These are phyloP conservation scores for Mucuna pruriens DNA, from an alignment of 306 rosid species.

Conservation along the genomic window DNA sequence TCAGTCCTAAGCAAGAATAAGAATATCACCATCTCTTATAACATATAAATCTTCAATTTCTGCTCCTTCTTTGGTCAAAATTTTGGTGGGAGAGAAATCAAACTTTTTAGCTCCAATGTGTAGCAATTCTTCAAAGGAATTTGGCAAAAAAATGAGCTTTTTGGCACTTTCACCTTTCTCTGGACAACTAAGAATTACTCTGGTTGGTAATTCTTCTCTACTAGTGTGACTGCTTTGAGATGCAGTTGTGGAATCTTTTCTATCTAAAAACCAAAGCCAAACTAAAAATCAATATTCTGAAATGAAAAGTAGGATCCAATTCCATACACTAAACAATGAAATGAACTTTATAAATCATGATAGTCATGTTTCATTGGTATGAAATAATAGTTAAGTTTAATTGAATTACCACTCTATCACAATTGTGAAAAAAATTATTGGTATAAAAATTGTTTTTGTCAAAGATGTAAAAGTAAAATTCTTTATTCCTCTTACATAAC, in stretches of 20 bases:
- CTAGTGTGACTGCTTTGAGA: not conserved
- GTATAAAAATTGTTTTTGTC: not conserved
- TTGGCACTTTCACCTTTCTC: conserved; percentile 47
- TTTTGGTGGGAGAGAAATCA: conserved; percentile 44
- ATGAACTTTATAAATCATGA: not conserved
- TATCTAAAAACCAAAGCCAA: conserved; percentile 35
- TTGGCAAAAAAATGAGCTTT: conserved; percentile 62
- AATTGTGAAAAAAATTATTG: not conserved
- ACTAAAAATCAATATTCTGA: not conserved
- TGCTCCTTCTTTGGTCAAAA: conserved; percentile 64
- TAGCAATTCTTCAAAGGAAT: conserved; percentile 50
- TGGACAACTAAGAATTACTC: conserved; percentile 58
- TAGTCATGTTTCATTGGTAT: not conserved
- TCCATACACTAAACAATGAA: not conserved
- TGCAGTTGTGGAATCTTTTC: not conserved
- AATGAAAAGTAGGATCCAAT: not conserved
- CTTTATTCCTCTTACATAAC: not conserved
- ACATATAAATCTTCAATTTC: conserved; percentile 61
- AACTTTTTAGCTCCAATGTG: conserved; percentile 62
- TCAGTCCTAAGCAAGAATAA: conserved; percentile 48
- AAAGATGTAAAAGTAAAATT: not conserved
- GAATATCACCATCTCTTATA: conserved; percentile 71
- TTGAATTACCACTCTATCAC: not conserved
- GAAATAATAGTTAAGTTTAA: not conserved
- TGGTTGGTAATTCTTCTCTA: conserved; percentile 8